These are phyloP conservation scores for Karstenula rhodostoma DNA, from an alignment of 2,329 filamentous ascomycete genomes.

Conservation along the genomic window DNA sequence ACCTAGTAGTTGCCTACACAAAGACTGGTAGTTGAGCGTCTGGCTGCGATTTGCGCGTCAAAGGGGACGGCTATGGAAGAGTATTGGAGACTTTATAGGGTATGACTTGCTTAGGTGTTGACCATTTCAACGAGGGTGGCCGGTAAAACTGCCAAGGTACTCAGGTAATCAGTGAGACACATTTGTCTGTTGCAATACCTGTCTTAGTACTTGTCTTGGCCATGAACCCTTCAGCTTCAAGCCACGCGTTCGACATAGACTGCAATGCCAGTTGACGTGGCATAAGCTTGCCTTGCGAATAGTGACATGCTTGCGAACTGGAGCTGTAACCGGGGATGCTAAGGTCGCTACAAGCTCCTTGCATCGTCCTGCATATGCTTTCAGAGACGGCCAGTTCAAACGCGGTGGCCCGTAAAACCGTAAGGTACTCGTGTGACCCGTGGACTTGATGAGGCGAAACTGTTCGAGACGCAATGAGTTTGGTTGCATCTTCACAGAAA, in stretches of 20 bases:
- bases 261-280: background rate
- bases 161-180: background rate
- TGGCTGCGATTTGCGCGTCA: background rate
- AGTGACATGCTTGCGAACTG: background rate
- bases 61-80: background rate
- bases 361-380: background rate
- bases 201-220: no score
- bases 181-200: no score
- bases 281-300: background rate
- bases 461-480: constrained; percentile 21
- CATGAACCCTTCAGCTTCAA: background rate
- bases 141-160: background rate
- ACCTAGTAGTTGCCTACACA: background rate
- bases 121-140: background rate
- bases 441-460: constrained; percentile 14
- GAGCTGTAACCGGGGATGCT: background rate
- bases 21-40: background rate
- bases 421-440: background rate
- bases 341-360: background rate
- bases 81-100: background rate
- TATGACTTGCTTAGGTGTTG: background rate
- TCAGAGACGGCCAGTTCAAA: background rate
- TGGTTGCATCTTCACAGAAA: constrained; percentile 11
- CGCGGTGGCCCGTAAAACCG: background rate
- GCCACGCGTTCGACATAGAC: background rate